Conservation (phyloP, 2,329 filamentous ascomycete genomes). For the Fusarium floridanum region DNA sequence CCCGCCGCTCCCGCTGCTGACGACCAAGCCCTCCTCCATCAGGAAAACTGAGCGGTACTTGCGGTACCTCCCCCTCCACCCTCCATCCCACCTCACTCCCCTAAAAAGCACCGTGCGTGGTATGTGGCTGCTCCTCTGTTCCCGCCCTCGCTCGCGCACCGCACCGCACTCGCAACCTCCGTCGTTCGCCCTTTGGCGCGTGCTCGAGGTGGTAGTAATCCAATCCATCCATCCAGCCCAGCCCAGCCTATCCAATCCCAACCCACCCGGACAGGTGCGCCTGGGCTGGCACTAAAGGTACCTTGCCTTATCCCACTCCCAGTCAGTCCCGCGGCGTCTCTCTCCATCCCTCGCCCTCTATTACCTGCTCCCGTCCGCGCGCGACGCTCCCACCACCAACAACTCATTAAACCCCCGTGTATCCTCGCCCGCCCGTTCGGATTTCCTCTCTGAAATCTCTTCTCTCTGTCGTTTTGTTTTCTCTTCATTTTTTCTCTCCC, state of each 20-base stretch:
- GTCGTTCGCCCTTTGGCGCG: slow-evolving; percentile 41
- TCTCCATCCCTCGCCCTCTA: slow-evolving; percentile 29
- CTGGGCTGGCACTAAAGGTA: slow-evolving; percentile 31
- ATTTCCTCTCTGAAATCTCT: slow-evolving; percentile 48
- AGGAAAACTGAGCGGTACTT: slow-evolving; percentile 10
- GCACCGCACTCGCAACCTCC: slow-evolving; percentile 18
- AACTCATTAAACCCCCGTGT: slow-evolving; percentile 53
- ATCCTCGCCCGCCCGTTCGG: slow-evolving; percentile 44
- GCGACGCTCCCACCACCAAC: slow-evolving; percentile 45
- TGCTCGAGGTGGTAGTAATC: slow-evolving; percentile 28
- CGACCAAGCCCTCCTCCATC: slow-evolving; percentile 28
- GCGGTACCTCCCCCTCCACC: slow-evolving; percentile 31
- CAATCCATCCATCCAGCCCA: not conserved
- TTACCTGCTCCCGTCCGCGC: slow-evolving; percentile 33
- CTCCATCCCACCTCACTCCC: slow-evolving; percentile 38
- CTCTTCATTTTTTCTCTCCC: slow-evolving; percentile 46
- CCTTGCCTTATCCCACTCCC: slow-evolving; percentile 37
- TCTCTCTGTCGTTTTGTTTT: slow-evolving; percentile 49
- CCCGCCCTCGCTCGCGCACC: slow-evolving; percentile 11
- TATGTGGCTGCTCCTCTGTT: slow-evolving; percentile 45
- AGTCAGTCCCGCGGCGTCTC: slow-evolving; percentile 25
- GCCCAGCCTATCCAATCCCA: slow-evolving; percentile 26
- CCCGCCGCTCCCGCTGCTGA: slow-evolving; percentile 35
- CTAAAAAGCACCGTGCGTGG: slow-evolving; percentile 46
- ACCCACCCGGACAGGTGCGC: slow-evolving; percentile 36